A percentile compares a stretch with the other conserved stretches of the same genome.
Evolutionary conservation across 225 moss, liverwort and hornwort genomes (phyloP).

Genomic region (Thuidium tamariscinum): DNA sequence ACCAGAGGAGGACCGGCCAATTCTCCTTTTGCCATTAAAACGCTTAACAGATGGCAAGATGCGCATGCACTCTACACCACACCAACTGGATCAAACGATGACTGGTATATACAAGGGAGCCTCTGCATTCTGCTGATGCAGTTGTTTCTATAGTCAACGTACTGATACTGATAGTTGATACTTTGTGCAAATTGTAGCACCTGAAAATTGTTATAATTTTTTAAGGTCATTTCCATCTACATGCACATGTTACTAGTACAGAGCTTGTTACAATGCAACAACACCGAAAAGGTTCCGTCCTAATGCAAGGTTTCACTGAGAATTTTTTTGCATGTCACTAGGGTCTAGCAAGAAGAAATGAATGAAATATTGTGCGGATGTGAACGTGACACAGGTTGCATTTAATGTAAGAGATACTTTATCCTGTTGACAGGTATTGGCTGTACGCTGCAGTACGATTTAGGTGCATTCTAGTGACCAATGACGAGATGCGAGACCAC

Average conservation of each 20-base stretch:
- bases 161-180: not conserved
- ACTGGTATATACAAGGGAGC: conserved; percentile 44
- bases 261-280: not conserved
- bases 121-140: not conserved
- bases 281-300: not conserved
- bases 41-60: conserved; percentile 64
- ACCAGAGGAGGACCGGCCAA: conserved; percentile 76
- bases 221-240: not conserved
- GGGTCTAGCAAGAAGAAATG: not conserved
- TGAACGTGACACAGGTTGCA: not conserved
- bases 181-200: not conserved
- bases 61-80: conserved; percentile 66
- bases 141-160: not conserved
- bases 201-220: not conserved
- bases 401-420: not conserved
- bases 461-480: conserved; percentile 86
- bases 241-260: not conserved
- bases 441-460: conserved; percentile 86
- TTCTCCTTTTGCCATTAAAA: conserved; percentile 40
- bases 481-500: conserved; percentile 98
- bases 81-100: conserved; percentile 94
- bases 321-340: not conserved
- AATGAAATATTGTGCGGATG: not conserved
- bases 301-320: not conserved
- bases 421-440: conserved; percentile 69